Evolutionary conservation across 345 rosid genomes (phyloP), one percentile per base, ranked within the genome.

Genomic region (Rubroshorea leprosula): DNA sequence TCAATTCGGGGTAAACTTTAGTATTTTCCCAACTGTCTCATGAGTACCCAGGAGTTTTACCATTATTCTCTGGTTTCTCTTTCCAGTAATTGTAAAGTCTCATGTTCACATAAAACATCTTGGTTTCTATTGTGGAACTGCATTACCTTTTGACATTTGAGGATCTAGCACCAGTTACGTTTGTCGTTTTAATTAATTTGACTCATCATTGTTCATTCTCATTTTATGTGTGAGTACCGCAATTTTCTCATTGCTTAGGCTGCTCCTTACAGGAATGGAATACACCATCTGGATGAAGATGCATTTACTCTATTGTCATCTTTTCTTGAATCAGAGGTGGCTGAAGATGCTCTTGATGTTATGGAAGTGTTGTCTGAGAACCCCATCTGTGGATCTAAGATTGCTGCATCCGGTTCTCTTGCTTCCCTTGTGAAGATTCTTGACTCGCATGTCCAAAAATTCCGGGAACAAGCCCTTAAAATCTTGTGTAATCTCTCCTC

Each of bases 401-500:
- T 88, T 20, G 61, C 66, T 44, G 74, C 79, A 64, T 78, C 79
- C 23, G 81, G 83, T 61, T 74, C 74, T 51, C 80, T 81, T 54
- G 62, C 71, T 67, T 70, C 82, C 54, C 67, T 84, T 58, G 16
- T 68, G 57, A 75, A 70, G 56, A 72, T 82, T 29, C 85, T 75
- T 0, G 78, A 77, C 65, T 76, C 80, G 1, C 43, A 57, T 18
- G 51, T 63, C 54, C 61, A 62, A 39, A 75, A 68, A 47, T 59
- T 74, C 55, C 85, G 70, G 60, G 72, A 78, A 66, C 75, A 51
- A n/a, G 90, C 85, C 46, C 66, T 84, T 44, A 79, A 69, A 58
- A 78, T 71, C 53, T 78, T 91, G 63, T 61, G 44, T 39, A 81
- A 82, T 59, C 70, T 91, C 55, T 88, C 88, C 18, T 72, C 67